Evolutionary conservation across 2,329 filamentous ascomycete species (phyloP).

Genomic region (Ilyonectria mors-panacis): DNA sequence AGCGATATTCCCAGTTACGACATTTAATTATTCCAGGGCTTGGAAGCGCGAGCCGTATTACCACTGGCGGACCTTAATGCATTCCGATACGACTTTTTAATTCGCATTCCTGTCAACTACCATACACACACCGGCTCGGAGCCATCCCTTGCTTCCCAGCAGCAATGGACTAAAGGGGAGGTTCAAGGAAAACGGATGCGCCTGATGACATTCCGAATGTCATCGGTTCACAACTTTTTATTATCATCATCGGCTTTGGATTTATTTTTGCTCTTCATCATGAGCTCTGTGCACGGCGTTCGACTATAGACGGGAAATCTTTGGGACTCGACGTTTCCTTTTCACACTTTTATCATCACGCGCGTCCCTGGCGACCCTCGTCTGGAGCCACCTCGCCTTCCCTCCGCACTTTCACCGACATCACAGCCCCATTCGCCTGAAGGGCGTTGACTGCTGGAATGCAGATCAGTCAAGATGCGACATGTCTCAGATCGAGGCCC

Average conservation of each 20-base stretch:
- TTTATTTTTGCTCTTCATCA: constrained; percentile 30
- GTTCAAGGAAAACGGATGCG: constrained; percentile 38
- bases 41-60: constrained; percentile 36
- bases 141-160: constrained; percentile 58
- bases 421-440: constrained; percentile 34
- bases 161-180: constrained; percentile 49
- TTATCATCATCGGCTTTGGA: constrained; percentile 32
- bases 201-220: constrained; percentile 31
- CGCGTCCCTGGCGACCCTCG: constrained; percentile 26
- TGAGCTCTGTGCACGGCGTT: constrained; percentile 51
- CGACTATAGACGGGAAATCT: constrained; percentile 51
- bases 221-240: constrained; percentile 22
- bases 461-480: constrained; percentile 48
- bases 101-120: constrained; percentile 52
- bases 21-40: constrained; percentile 42
- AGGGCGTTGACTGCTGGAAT: constrained; percentile 48
- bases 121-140: constrained; percentile 55
- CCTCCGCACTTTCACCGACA: constrained; percentile 21
- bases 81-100: constrained; percentile 54
- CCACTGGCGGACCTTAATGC: constrained; percentile 47
- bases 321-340: constrained; percentile 40
- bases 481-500: constrained; percentile 50
- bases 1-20: constrained; percentile 44
- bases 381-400: constrained; percentile 19
- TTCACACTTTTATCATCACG: constrained; percentile 29